Evolutionary conservation across 1,139 yeast species (phyloP), one percentile per base, ranked within the genome.

Genomic region (Suhomyces panamericanus): DNA sequence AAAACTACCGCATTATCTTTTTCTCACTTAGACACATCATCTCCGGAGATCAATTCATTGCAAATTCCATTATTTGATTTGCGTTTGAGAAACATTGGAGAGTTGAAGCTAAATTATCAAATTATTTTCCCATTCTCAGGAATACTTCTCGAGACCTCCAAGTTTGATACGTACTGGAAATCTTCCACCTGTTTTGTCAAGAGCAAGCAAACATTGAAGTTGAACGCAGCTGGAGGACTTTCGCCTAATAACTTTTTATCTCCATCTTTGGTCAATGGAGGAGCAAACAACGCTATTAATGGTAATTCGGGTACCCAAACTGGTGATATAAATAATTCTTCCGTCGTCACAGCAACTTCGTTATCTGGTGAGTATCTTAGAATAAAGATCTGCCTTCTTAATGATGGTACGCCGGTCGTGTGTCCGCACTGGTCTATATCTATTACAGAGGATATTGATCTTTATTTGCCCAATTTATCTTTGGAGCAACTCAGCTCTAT

Each of bases 131-230:
- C 99, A n/a, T 93, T 85, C 63, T 76, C 85, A 4, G 97, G 97
- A 4, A 76, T 75, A 12, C 85, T 96, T 9, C 70, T 93, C 45
- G 98, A 91, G 63, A 87, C 95, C 35, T 84, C 96, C 6, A 88
- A 90, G 67, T 91, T 88, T 60, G 97, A 91, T 59, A 91, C 98
- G 0, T 93, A 93, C 66, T 93, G 99, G 99, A 93, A 91, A 65
- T 84, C 96, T 1, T 87, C 96, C 0, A 79, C 78, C 4, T 68
- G 69, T 38, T 67, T 69, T 43, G 67, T 70, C 17, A 71, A 70
- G 43, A 64, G 62, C 43, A 63, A 58, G 35, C 60, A 60, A 28
- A 56, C 64, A 4, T 54, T 64, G 44, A 70, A 67, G 43, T 55
- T 62, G 44, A 69, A 67, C 50, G 69, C 70, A 4, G 73, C 72